These are phyloP conservation scores for Peronosclerospora sorghi DNA, from an alignment of 352 stramenopile species.

Conservation along the genomic window DNA sequence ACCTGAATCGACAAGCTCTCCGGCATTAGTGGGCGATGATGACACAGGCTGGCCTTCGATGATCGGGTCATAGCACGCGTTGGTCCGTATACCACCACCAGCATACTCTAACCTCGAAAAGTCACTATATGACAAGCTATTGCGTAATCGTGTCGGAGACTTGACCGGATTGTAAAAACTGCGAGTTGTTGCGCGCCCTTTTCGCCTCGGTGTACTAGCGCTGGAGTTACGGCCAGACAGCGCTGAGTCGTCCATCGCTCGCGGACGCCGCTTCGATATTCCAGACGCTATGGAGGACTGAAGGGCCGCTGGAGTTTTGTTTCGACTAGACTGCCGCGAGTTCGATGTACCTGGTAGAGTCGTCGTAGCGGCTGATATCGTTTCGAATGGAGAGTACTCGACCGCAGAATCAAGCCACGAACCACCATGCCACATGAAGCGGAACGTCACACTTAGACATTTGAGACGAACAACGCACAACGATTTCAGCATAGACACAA, in stretches of 20 bases:
- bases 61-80: conserved; percentile 27
- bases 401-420: conserved; percentile 48
- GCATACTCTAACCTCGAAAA: conserved; percentile 18
- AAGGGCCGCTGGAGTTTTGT: conserved; percentile 7
- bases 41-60: conserved; percentile 23
- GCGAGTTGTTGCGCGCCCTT: conserved; percentile 15
- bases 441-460: conserved; percentile 37
- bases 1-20: conserved; percentile 8
- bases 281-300: conserved; percentile 14
- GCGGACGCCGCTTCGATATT: conserved; percentile 13
- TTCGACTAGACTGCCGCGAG: conserved; percentile 17
- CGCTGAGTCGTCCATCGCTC: conserved; percentile 32
- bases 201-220: conserved; percentile 15
- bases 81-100: conserved; percentile 12
- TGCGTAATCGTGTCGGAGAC: conserved; percentile 15
- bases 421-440: conserved; percentile 42
- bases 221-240: conserved; percentile 13
- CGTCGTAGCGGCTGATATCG: background rate
- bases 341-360: conserved; percentile 14
- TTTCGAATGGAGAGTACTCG: conserved; percentile 28
- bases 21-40: conserved; percentile 20
- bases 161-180: conserved; percentile 29
- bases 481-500: conserved; percentile 45
- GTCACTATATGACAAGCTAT: conserved; percentile 18
- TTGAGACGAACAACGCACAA: conserved; percentile 40